phyloP scores from a whole-genome alignment of 176 grass and related monocot genomes.

The Cymbopogon citratus region DNA sequence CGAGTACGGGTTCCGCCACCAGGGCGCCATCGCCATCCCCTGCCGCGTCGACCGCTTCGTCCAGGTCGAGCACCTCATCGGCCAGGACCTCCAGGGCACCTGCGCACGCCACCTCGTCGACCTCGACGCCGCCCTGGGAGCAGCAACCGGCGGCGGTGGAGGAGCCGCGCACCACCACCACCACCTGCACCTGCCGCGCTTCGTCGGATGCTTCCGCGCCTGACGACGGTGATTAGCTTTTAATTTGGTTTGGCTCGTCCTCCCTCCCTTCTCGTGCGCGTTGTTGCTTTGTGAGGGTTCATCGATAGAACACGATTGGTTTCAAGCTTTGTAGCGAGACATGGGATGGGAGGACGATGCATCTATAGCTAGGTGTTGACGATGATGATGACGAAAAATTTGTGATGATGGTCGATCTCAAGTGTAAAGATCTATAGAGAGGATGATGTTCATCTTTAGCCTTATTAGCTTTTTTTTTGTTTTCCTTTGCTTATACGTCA shows the following conservation, averaged over 20 bases:
- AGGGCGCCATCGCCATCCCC: slow-evolving; percentile 76
- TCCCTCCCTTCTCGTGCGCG: neutral
- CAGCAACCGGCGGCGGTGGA: neutral
- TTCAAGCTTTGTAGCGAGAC: neutral
- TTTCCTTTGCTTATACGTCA: neutral
- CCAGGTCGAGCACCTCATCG: slow-evolving; percentile 60
- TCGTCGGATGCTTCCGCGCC: slow-evolving; percentile 67
- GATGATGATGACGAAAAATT: slow-evolving; percentile 44
- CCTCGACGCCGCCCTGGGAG: slow-evolving; percentile 19
- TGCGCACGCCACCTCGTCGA: slow-evolving; percentile 22
- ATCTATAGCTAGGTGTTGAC: slow-evolving; percentile 23
- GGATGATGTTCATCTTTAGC: neutral
- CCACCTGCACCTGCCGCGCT: slow-evolving; percentile 49
- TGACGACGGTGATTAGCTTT: slow-evolving; percentile 16
- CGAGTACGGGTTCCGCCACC: slow-evolving; percentile 75
- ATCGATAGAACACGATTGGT: slow-evolving; percentile 1
- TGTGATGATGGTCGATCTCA: slow-evolving; percentile 13
- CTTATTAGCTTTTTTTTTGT: neutral
- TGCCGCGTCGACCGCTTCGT: slow-evolving; percentile 74
- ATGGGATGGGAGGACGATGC: neutral
- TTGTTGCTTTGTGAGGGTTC: no score
- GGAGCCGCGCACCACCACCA: neutral
- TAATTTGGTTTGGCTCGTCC: neutral
- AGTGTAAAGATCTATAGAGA: slow-evolving; percentile 32
- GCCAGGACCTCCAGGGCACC: slow-evolving; percentile 34